These are phyloP conservation scores for Colletotrichum euphorbiae DNA, from an alignment of 2,329 filamentous ascomycete species.

Conservation along the genomic window DNA sequence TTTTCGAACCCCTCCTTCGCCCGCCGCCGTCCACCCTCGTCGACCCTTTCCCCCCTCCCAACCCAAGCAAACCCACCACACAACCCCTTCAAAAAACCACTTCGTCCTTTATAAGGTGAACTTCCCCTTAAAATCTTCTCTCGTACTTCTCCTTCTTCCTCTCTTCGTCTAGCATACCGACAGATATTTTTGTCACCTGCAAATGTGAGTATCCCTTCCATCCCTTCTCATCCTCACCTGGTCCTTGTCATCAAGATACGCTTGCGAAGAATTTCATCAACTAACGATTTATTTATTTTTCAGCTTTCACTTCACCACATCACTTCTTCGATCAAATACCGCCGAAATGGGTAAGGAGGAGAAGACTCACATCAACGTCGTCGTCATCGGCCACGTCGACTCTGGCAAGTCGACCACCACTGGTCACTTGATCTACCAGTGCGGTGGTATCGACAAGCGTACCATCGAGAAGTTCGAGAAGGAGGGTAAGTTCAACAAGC, in stretches of 20 bases:
- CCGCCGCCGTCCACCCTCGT: slow-evolving; percentile 3
- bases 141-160: slow-evolving; percentile 11
- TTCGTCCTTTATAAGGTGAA: slow-evolving; percentile 9
- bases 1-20: slow-evolving; percentile 30
- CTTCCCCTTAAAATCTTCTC: slow-evolving; percentile 5
- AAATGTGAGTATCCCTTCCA: slow-evolving; percentile 5
- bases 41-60: slow-evolving; percentile 9
- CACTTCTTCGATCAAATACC: slow-evolving; percentile 25
- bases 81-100: neutral
- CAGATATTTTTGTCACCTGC: slow-evolving; percentile 6
- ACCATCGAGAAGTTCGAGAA: slow-evolving; percentile 99
- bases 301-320: slow-evolving; percentile 29
- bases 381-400: slow-evolving; percentile 99
- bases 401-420: slow-evolving; percentile 97
- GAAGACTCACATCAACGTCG: slow-evolving; percentile 96
- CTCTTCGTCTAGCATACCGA: slow-evolving; percentile 19
- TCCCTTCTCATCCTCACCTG: neutral
- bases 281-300: slow-evolving; percentile 7
- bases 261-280: neutral
- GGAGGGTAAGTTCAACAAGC: slow-evolving; percentile 60
- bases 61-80: neutral
- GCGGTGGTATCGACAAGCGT: slow-evolving; percentile 99
- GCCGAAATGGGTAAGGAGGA: slow-evolving; percentile 78
- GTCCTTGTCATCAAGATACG: too few relatives aligned
- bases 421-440: slow-evolving; percentile 99